Evolutionary conservation across 495 filamentous ascomycete species (phyloP), one percentile per base, ranked within the genome.

Genomic region (Lasiosphaeria hispida): DNA sequence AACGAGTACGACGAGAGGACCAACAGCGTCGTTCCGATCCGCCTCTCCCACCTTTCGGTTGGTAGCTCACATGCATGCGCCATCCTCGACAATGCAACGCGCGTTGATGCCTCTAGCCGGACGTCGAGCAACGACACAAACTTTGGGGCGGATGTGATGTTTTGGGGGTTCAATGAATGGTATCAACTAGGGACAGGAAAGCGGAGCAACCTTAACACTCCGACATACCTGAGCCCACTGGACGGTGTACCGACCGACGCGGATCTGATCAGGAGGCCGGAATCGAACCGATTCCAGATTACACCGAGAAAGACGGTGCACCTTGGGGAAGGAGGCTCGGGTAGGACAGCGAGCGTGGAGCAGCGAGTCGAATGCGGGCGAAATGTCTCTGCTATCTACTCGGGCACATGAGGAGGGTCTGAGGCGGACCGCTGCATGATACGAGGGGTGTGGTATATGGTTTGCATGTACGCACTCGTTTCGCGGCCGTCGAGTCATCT

Each of bases 131-230:
- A 85, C 48, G 86, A 90, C 57, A 88, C 84, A 4, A 88, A 91
- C 61, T 96, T 83, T 78, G 93, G 93, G 49, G 84, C 85, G 8
- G 94, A 97, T 70, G 85, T 89, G 2, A 68, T 97, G 6, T 95
- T 87, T 81, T 98, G 92, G 89, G 94, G 94, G 61, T 89, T 89
- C 38, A 98, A 97, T 64, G 93, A 98, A 74, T 81, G 84, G 60
- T 96, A 89, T 66, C 94, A 98, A 67, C 82, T 98, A 14, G 94
- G 94, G 4, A 97, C 88, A 4, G 93, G 94, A 37, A 93, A 85
- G 77, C 75, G 92, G 58, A 96, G 83, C 65, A 97, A 98, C 65
- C 61, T 84, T 6, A 74, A 80, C 34, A 77, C 78, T 9, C 94
- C 94, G 11, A 78, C 77, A 0, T 89, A 97, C 69, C 91, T 98